A percentile compares a stretch with the other conserved stretches of the same genome.
These are phyloP conservation scores for Ceratocystis papillata DNA, from an alignment of 2,329 filamentous ascomycete species.

Conservation along the genomic window DNA sequence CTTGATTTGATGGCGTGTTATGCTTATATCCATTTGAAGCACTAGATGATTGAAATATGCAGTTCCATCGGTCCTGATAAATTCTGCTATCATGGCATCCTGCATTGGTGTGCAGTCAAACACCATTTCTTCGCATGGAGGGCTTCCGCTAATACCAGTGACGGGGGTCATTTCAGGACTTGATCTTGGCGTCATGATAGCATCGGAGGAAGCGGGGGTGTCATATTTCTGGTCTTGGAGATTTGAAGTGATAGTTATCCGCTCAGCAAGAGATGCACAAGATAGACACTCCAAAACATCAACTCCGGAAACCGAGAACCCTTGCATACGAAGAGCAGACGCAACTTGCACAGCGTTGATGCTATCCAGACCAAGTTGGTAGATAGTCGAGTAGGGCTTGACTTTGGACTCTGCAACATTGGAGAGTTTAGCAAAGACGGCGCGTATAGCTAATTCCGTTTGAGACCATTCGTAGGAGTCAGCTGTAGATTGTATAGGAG, in stretches of 20 bases:
- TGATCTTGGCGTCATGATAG: slow-evolving; percentile 13
- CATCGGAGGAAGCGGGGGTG: neutral
- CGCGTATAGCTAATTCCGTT: slow-evolving; percentile 43
- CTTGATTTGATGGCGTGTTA: slow-evolving; percentile 37
- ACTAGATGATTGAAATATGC: slow-evolving; percentile 67
- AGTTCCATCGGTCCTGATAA: slow-evolving; percentile 52
- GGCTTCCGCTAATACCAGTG: neutral
- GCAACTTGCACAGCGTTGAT: slow-evolving; percentile 78
- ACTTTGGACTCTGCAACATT: slow-evolving; percentile 42
- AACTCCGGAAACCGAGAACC: slow-evolving; percentile 50
- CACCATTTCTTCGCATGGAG: slow-evolving; percentile 24
- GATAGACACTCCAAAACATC: slow-evolving; percentile 53
- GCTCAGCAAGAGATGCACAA: slow-evolving; percentile 13
- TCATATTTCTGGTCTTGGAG: neutral
- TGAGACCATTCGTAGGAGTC: slow-evolving; percentile 37
- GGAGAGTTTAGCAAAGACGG: slow-evolving; percentile 49
- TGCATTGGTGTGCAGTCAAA: slow-evolving; percentile 61
- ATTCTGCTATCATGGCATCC: slow-evolving; percentile 67
- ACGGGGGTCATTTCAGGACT: slow-evolving; percentile 5
- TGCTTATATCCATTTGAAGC: slow-evolving; percentile 38
- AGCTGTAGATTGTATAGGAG: neutral
- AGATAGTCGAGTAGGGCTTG: slow-evolving; percentile 57
- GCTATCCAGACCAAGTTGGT: slow-evolving; percentile 81
- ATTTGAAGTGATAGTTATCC: neutral
- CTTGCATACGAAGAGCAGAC: slow-evolving; percentile 49